These are phyloP conservation scores for Monilinia laxa DNA, from an alignment of 2,329 filamentous ascomycete genomes.

Conservation along the genomic window DNA sequence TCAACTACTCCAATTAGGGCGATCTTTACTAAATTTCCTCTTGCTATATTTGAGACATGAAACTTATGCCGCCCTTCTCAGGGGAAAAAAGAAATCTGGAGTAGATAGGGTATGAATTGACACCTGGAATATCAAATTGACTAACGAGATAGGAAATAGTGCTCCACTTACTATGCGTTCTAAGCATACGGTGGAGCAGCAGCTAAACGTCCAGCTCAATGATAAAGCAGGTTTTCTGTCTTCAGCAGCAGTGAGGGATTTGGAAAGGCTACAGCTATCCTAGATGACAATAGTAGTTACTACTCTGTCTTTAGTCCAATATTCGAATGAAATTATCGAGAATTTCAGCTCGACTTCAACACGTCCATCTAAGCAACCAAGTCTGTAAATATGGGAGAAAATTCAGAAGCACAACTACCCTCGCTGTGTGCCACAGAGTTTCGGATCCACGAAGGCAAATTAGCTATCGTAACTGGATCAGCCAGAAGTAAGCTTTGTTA, in stretches of 20 bases:
- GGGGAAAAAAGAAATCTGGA: not conserved
- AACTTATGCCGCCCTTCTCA: not conserved
- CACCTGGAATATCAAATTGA: not conserved
- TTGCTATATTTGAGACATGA: not conserved
- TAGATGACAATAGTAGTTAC: not conserved
- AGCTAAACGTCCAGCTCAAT: not conserved
- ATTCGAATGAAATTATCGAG: too few relatives aligned
- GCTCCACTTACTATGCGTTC: not conserved
- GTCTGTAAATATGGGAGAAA: not conserved
- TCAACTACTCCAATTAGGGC: not conserved
- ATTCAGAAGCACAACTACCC: not conserved
- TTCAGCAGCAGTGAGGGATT: not conserved
- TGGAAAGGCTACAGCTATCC: not conserved
- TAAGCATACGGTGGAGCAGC: not conserved
- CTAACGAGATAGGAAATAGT: too few relatives aligned
- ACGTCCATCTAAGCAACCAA: not conserved
- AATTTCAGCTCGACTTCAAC: not conserved
- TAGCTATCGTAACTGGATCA: constrained; percentile 74
- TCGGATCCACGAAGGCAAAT: constrained; percentile 57
- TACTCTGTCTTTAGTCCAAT: not conserved
- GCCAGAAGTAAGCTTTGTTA: constrained; percentile 60
- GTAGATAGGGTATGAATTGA: not conserved
- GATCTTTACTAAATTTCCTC: not conserved
- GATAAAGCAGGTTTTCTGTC: not conserved
- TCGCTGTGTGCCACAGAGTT: constrained; percentile 43